Percentiles rank a stretch among this genome's conserved stretches.
Conservation (phyloP, 108 stramenopile species). For the Cyclotella sp. region DNA sequence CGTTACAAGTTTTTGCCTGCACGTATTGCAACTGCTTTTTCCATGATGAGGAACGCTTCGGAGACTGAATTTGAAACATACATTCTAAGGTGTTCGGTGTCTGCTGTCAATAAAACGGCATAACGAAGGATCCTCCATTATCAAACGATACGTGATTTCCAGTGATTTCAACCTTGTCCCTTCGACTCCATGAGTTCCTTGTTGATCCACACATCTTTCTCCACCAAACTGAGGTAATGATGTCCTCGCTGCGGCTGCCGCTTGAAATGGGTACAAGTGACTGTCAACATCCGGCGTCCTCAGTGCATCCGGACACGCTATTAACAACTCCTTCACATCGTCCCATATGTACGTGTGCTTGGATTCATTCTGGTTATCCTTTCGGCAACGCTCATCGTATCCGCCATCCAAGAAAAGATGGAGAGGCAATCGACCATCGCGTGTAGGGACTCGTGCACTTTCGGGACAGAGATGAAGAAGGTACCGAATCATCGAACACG, state of each 20-base stretch:
- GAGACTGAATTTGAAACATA: too few relatives aligned
- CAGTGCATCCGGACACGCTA: conserved; percentile 35
- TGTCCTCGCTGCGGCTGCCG: conserved; percentile 5
- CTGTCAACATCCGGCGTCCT: conserved; percentile 20
- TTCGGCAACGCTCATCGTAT: background rate
- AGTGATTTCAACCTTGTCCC: background rate
- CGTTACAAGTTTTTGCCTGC: too few relatives aligned
- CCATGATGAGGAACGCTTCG: too few relatives aligned
- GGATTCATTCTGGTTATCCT: background rate
- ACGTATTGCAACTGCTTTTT: too few relatives aligned
- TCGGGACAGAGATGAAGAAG: too few relatives aligned
- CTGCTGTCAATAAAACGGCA: background rate
- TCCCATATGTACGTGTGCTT: background rate
- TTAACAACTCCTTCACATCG: conserved; percentile 31
- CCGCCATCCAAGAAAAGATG: too few relatives aligned
- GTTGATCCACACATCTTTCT: background rate
- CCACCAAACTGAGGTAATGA: background rate
- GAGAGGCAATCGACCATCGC: conserved; percentile 25
- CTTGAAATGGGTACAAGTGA: too few relatives aligned
- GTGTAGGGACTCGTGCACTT: conserved; percentile 28
- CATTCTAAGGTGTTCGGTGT: too few relatives aligned
- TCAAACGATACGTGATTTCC: conserved; percentile 20
- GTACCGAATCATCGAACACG: conserved; percentile 29
- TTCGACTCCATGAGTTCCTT: background rate
- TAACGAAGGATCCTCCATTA: conserved; percentile 32